Base-by-base conservation (phyloP, 257 asterid species). In the Nicotiana knightiana region DNA sequence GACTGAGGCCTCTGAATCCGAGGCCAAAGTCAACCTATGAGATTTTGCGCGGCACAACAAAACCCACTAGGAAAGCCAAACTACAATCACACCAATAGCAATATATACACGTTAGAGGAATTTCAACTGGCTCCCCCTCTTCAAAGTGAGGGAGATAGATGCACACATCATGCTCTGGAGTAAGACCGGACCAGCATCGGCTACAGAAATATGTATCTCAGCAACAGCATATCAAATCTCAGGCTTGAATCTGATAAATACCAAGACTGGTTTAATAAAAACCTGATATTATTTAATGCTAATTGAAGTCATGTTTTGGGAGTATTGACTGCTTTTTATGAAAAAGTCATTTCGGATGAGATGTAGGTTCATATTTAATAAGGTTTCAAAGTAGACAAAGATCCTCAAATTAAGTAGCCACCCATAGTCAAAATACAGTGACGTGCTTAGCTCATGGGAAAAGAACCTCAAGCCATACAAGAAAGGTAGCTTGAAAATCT, bases 91-190 rank as follows among this genome's bases (percentile, higher is more conserved):
- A 12, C 78, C 78, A 24, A 12, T 11, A 71, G 78, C 13, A 46
- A 12, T 12, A 24, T 71, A 46, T 46, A 46, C n/a, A 71, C 24
- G 37, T 43, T 46, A 46, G 78, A 71, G 37, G 37, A 46, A 24
- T 71, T 71, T 71, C 26, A 21, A 71, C 58, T 2, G 21, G 24
- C 59, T 71, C 61, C 59, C 21, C 61, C 78, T 71, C 78, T 46
- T 71, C 39, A 12, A 71, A 46, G 78, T 71, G 78, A 43, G 78
- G 59, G 59, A 71, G 78, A 46, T 21, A 46, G 61, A 71, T 71
- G 78, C 78, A 46, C 17, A 46, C 59, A 71, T 24, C 1, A n/a
- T 21, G 59, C 15, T 71, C 37, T 46, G 78, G 39, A 71, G 78
- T 46, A 71, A 71, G 37, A 24, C 39, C 13, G 37, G 37, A 46